Evolutionary conservation across 2,329 filamentous ascomycete species (phyloP).

Genomic region (Rhytidhysteron rufulum): DNA sequence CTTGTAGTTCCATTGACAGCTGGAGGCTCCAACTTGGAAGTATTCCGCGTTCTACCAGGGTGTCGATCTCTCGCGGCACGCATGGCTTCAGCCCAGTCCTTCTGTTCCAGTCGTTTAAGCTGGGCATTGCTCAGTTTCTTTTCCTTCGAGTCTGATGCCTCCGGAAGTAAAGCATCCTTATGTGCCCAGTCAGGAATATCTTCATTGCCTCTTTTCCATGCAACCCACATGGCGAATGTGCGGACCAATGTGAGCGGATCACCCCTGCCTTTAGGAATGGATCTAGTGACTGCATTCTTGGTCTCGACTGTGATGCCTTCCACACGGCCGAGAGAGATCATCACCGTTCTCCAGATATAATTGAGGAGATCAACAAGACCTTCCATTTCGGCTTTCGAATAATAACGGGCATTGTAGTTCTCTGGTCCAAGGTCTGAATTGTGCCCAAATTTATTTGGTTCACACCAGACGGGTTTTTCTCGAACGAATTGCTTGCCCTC

Average conservation of each 20-base stretch:
- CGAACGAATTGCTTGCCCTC: constrained; percentile 55
- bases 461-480: constrained; percentile 54
- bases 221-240: constrained; percentile 61
- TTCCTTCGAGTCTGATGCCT: constrained; percentile 17
- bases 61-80: constrained; percentile 43
- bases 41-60: constrained; percentile 36
- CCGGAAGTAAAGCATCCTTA: constrained; percentile 52
- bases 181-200: constrained; percentile 59
- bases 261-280: constrained; percentile 60
- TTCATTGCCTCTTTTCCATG: constrained; percentile 65
- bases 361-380: constrained; percentile 57
- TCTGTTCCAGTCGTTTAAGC: constrained; percentile 54
- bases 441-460: constrained; percentile 53
- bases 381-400: constrained; percentile 59
- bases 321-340: constrained; percentile 58
- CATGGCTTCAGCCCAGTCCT: constrained; percentile 44
- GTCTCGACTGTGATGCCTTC: constrained; percentile 58
- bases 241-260: constrained; percentile 59
- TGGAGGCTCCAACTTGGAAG: constrained; percentile 1
- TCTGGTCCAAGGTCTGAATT: constrained; percentile 49
- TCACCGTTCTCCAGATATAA: constrained; percentile 60
- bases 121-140: constrained; percentile 56
- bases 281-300: constrained; percentile 57
- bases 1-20: constrained; percentile 15
- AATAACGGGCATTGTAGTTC: constrained; percentile 58